Conservation (phyloP, 2,329 filamentous ascomycete genomes). For the Lasiodiplodia gonubiensis region DNA sequence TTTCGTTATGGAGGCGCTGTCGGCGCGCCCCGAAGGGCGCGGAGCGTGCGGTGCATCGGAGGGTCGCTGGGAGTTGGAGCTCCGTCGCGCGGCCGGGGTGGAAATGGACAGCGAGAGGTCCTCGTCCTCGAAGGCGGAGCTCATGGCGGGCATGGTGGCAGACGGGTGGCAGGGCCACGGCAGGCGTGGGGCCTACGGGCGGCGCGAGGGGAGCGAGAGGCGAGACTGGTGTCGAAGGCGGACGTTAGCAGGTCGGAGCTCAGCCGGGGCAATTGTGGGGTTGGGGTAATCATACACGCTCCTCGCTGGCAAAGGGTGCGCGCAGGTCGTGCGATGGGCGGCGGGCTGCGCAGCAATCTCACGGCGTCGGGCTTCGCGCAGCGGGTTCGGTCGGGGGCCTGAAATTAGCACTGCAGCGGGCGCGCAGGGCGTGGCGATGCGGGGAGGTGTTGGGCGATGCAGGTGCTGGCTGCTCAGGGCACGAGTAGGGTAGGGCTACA, state of each 20-base stretch:
- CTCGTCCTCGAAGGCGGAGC: conserved; percentile 72
- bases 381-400: conserved; percentile 23
- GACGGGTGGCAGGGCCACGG: conserved; percentile 9
- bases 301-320: conserved; percentile 7
- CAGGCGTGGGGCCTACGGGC: background rate
- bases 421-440: conserved; percentile 2
- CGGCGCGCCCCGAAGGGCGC: conserved; percentile 9
- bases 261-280: conserved; percentile 25
- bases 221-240: background rate
- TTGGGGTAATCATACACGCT: conserved; percentile 8
- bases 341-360: background rate
- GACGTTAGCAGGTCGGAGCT: conserved; percentile 11
- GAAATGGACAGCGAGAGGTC: conserved; percentile 33
- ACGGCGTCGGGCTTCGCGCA: conserved; percentile 10
- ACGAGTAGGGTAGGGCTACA: conserved; percentile 28
- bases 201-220: background rate
- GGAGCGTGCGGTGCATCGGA: conserved; percentile 31
- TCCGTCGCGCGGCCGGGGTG: conserved; percentile 32
- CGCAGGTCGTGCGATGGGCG: background rate
- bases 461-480: conserved; percentile 26
- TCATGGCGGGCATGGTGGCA: conserved; percentile 39
- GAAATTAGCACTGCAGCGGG: conserved; percentile 4
- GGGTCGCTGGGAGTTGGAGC: conserved; percentile 29
- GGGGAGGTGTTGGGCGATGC: conserved; percentile 9
- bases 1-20: conserved; percentile 48